Evolutionary conservation across 179 eudicot species (phyloP).

Genomic region (Kewa caespitosa): DNA sequence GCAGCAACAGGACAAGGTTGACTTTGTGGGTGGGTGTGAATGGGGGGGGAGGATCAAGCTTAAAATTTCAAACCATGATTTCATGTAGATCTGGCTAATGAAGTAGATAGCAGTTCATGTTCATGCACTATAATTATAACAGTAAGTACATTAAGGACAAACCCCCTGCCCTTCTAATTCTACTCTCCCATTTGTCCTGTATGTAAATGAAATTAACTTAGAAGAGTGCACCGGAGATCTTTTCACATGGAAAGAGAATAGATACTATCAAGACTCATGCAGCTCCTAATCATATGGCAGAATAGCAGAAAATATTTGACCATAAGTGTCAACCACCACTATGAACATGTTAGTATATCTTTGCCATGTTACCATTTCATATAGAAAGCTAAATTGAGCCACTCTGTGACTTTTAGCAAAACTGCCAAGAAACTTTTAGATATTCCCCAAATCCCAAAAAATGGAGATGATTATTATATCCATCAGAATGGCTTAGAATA

Average conservation of each 20-base stretch:
- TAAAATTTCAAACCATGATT: not conserved
- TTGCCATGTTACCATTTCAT: not conserved
- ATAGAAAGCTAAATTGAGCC: not conserved
- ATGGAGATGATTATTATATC: too few species aligned
- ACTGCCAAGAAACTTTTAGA: not conserved
- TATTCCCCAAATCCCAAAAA: not conserved
- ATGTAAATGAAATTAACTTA: not conserved
- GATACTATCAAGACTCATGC: not conserved
- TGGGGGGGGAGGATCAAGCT: not conserved
- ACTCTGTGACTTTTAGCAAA: not conserved
- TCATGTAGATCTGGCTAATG: constrained; percentile 17
- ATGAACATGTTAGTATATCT: not conserved
- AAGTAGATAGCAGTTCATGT: not conserved
- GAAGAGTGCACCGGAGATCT: not conserved
- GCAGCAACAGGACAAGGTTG: constrained; percentile 14
- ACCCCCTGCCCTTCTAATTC: not conserved
- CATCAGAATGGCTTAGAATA: too few species aligned
- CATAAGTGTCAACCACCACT: not conserved
- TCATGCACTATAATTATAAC: not conserved
- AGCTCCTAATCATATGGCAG: not conserved
- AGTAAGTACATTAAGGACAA: not conserved
- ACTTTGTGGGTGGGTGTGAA: not conserved
- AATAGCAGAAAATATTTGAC: not conserved
- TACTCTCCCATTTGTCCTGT: constrained; percentile 7
- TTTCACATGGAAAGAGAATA: constrained; percentile 18